Base-by-base conservation (phyloP, 2,329 filamentous ascomycete genomes). In the Aaosphaeria arxii region DNA sequence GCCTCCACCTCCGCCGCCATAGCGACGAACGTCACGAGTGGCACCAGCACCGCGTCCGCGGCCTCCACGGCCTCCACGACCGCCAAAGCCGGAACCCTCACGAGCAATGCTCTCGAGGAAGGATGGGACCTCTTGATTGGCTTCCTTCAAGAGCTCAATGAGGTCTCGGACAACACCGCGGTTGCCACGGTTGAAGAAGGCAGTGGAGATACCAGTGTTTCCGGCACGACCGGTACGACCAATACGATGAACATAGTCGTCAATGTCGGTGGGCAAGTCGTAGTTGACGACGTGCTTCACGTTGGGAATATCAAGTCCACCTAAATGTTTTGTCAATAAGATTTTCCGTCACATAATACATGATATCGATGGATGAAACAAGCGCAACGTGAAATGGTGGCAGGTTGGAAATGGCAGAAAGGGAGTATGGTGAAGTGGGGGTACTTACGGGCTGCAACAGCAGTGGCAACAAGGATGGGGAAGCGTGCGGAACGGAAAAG, bases 151-250 rank as follows among this genome's bases (percentile, higher is more conserved):
- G 30, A 99, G 85, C n/a, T 99, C 94, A 62, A 99, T 83, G 53
- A 99, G 85, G 64, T 97, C 94, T 59, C 94, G 88, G 56, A 97
- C 94, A 61, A 99, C 90, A 76, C 94, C 94, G 65, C 94, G 90
- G 82, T 99, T 99, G 68, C 92, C 92, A 70, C 94, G 92, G 84
- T 99, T 99, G 87, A 99, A 97, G 83, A 99, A 99, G 48, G 94
- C 94, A 62, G 94, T 99, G 5, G 94, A 89, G 60, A 96, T 86
- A 87, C 94, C 94, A 64, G 92, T 97, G 81, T 99, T 99, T 74
- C 94, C 94, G 58, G 94, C 94, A 90, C 94, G 94, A 70, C 94
- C 94, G 57, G 94, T 99, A 92, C 94, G 94, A 86, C 94, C 94
- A 67, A 99, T 99, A 73, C 94, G 89, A 76, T 99, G 94, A 50